phyloP scores from a whole-genome alignment of 306 rosid species.

The Prunus mira region DNA sequence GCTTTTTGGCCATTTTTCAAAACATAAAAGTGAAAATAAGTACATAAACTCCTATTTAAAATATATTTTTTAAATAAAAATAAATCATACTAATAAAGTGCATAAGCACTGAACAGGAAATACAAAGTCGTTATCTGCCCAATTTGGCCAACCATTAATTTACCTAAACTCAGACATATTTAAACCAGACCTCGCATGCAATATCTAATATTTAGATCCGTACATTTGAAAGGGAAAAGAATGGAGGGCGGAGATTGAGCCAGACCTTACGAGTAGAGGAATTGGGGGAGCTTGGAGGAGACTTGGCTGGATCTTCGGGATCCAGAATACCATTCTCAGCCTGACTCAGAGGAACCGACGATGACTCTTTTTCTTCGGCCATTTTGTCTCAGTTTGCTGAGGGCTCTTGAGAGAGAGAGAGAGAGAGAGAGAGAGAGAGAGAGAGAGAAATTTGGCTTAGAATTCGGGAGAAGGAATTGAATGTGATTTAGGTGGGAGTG shows the following conservation, averaged over 20 bases:
- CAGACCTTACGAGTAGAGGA: slow-evolving; percentile 88
- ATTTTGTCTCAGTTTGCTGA: slow-evolving; percentile 24
- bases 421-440: background rate
- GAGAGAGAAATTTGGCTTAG: background rate
- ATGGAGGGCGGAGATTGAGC: slow-evolving; percentile 5
- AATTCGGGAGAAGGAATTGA: background rate
- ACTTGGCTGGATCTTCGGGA: slow-evolving; percentile 88
- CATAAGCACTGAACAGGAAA: too few relatives aligned
- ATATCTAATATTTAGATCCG: slow-evolving; percentile 16
- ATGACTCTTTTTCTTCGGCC: slow-evolving; percentile 82
- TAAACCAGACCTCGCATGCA: background rate
- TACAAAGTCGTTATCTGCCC: too few relatives aligned
- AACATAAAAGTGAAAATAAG: too few relatives aligned
- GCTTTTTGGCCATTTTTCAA: too few relatives aligned
- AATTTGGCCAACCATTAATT: too few relatives aligned
- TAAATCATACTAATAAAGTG: too few relatives aligned
- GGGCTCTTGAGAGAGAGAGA: background rate
- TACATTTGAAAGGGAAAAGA: background rate
- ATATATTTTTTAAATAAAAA: too few relatives aligned
- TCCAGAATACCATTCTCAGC: slow-evolving; percentile 60
- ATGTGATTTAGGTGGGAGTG: background rate
- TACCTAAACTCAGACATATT: background rate
- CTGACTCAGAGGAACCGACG: slow-evolving; percentile 84
- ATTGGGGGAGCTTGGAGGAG: slow-evolving; percentile 71
- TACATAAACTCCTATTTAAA: too few relatives aligned